Evolutionary conservation across 331 rosid species (phyloP), one percentile per base, ranked within the genome.

Genomic region (Cydonia oblonga): DNA sequence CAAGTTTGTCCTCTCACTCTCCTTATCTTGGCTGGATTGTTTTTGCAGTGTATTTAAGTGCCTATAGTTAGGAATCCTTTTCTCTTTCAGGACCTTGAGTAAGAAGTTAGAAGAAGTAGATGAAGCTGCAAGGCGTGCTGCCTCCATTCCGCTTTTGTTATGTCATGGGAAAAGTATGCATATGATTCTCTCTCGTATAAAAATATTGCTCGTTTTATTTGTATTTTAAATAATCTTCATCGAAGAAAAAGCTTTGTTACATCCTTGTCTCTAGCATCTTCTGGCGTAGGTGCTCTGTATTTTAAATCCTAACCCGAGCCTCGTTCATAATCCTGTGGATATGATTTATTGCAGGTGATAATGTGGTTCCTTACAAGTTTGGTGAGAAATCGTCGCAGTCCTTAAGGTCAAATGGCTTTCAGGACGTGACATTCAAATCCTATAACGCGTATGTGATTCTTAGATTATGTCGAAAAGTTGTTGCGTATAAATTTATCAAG

Each of bases 151-250:
- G n/a, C 54, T 91, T 79, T 80, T 95, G 77, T 86, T 95, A 42
- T 95, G 97, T 78, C 99, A 95, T 76, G 99, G 99, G 75, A 87
- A 91, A 91, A 93, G 99, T 95, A 33, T 70, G 56, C 56, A 18
- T 3, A 33, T 26, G 29, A 2, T 56, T n/a, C n/a, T n/a, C 46
- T 56, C 58, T 58, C 14, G n/a, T 13, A 15, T 19, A 51, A 53
- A 60, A 14, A 70, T 9, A 5, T 38, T 57, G 8, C 40, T 35
- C 58, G 28, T 64, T 51, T 32, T 68, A n/a, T 20, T 33, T 69
- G 15, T 58, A 14, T 66, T 7, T 51, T 29, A 3, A 40, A 49
- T 38, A 24, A 14, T 15, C 18, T 40, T 35, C 15, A 10, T 61
- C 26, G 6, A 25, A 64, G 15, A 30, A 25, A 60, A 32, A 9